Evolutionary conservation across 805 yeast species (phyloP).

Genomic region (Suhomyces faveliae): DNA sequence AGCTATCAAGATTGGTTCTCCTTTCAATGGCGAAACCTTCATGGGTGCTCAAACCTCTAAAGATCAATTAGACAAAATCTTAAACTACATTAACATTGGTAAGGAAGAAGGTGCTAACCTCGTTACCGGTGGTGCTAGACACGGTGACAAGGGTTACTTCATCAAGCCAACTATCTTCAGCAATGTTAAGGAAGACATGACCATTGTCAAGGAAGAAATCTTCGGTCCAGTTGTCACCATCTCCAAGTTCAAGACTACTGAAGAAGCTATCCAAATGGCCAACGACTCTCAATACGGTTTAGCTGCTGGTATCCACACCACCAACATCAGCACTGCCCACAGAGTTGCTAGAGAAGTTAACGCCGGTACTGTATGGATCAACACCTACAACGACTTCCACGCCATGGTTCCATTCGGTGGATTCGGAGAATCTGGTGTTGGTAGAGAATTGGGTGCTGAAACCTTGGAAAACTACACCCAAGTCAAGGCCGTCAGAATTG

Average conservation of each 20-base stretch:
- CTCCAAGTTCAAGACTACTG: slow-evolving; percentile 76
- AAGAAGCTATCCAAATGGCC: slow-evolving; percentile 75
- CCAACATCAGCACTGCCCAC: slow-evolving; percentile 69
- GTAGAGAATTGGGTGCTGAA: slow-evolving; percentile 90
- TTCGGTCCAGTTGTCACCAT: slow-evolving; percentile 92
- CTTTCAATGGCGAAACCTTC: slow-evolving; percentile 71
- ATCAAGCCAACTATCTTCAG: slow-evolving; percentile 83
- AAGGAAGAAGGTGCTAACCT: slow-evolving; percentile 80
- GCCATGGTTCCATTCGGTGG: slow-evolving; percentile 92
- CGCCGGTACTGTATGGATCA: slow-evolving; percentile 91
- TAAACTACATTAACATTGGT: slow-evolving; percentile 75
- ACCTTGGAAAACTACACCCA: slow-evolving; percentile 85
- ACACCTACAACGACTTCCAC: slow-evolving; percentile 87
- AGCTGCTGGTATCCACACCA: slow-evolving; percentile 89
- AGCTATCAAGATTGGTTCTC: slow-evolving; percentile 69
- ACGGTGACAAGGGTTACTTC: slow-evolving; percentile 68
- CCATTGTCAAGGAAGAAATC: slow-evolving; percentile 83
- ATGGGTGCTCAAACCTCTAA: slow-evolving; percentile 94
- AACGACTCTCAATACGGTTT: slow-evolving; percentile 83
- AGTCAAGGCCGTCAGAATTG: slow-evolving; percentile 77
- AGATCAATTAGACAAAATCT: slow-evolving; percentile 73
- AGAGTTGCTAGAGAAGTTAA: slow-evolving; percentile 70
- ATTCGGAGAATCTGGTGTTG: slow-evolving; percentile 85
- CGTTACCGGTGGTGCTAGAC: slow-evolving; percentile 78
- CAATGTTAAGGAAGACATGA: slow-evolving; percentile 71